These are phyloP conservation scores for Triticum aestivum DNA, from an alignment of 176 grass and related monocot genomes.

Conservation along the genomic window DNA sequence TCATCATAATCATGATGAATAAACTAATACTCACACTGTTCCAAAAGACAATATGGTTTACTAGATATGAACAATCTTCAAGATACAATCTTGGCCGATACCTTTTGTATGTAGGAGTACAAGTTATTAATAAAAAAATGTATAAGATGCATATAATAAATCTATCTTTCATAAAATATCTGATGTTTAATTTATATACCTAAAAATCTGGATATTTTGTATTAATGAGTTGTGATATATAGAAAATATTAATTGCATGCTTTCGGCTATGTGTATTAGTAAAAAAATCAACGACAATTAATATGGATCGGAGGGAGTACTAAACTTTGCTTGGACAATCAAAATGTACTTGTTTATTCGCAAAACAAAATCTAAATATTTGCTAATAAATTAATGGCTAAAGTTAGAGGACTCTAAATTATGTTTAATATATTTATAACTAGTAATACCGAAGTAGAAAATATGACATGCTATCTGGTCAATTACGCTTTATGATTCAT, in stretches of 20 bases:
- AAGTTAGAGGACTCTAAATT: neutral
- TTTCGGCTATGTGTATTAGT: neutral
- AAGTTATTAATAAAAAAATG: neutral
- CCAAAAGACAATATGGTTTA: too few relatives aligned
- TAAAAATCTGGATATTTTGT: neutral
- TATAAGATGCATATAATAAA: neutral
- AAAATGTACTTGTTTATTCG: too few relatives aligned
- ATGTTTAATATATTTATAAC: neutral
- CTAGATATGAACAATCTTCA: too few relatives aligned
- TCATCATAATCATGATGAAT: too few relatives aligned
- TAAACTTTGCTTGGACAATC: neutral
- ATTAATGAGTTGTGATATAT: neutral
- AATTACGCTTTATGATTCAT: neutral
- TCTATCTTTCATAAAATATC: neutral
- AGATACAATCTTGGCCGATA: neutral
- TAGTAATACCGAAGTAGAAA: neutral
- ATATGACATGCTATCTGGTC: neutral
- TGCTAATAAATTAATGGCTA: neutral
- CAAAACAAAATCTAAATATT: neutral
- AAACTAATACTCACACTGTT: too few relatives aligned
- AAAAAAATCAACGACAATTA: too few relatives aligned
- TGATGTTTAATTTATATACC: neutral
- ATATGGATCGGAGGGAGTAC: too few relatives aligned
- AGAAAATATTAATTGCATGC: neutral
- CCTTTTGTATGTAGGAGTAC: neutral